Conservation (phyloP, 768 basidiomycete species). For the Amylocystis lapponica region DNA sequence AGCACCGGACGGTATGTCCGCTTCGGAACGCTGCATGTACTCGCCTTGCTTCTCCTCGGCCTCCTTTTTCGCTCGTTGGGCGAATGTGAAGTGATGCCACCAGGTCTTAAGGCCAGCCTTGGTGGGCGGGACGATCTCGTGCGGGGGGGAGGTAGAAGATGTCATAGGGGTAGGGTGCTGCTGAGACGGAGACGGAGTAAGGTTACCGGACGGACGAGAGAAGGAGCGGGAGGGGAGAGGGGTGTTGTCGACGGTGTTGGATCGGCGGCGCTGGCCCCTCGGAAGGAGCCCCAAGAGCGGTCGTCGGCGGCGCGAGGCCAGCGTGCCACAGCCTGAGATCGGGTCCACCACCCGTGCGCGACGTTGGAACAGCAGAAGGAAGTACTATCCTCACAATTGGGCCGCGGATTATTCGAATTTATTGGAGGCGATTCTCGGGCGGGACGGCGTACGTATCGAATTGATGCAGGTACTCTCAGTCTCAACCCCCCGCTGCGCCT, state of each 20-base stretch:
- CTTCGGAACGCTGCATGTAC: constrained; percentile 18
- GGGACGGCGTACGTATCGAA: too few species aligned
- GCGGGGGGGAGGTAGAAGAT: constrained; percentile 1
- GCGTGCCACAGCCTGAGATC: too few species aligned
- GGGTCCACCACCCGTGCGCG: too few species aligned
- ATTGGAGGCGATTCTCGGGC: too few species aligned
- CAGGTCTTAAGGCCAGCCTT: constrained; percentile 57
- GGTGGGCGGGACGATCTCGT: constrained; percentile 12
- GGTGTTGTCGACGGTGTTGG: constrained; percentile 9
- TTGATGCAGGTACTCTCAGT: too few species aligned
- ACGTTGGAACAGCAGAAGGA: too few species aligned
- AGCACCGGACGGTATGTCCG: too few species aligned
- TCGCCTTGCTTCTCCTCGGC: constrained; percentile 38
- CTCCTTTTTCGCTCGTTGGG: constrained; percentile 57
- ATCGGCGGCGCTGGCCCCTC: constrained; percentile 11
- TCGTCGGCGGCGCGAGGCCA: constrained; percentile 14
- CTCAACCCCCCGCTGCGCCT: too few species aligned
- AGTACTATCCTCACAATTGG: too few species aligned
- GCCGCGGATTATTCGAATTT: too few species aligned
- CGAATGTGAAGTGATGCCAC: constrained; percentile 74
- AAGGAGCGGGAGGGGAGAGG: constrained; percentile 5
- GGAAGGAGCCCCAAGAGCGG: constrained; percentile 14
- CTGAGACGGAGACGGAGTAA: neutral
- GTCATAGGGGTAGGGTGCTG: constrained; percentile 8
- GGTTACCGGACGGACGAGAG: constrained; percentile 3